Evolutionary conservation across 495 filamentous ascomycete species (phyloP).

Genomic region (Cercophora scortea): DNA sequence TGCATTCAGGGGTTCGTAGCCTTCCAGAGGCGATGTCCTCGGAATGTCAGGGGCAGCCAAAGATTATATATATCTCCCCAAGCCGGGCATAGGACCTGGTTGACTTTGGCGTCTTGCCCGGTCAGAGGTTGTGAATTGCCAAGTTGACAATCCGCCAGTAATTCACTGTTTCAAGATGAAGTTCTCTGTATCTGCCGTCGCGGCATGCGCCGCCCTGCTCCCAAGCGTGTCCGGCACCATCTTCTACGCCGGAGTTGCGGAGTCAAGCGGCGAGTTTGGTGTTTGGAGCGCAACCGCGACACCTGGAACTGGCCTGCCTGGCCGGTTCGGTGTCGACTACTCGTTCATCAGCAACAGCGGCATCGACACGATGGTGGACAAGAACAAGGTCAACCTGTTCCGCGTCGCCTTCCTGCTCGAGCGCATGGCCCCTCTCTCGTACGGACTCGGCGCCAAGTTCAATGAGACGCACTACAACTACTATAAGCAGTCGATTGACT

Average conservation of each 20-base stretch:
- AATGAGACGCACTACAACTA: constrained; percentile 44
- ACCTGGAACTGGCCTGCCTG: constrained; percentile 40
- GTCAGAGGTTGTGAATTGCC: no score
- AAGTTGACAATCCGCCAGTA: neutral
- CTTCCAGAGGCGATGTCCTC: no score
- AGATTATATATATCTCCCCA: no score
- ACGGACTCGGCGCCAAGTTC: constrained; percentile 42
- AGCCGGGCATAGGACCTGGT: no score
- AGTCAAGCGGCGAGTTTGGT: constrained; percentile 47
- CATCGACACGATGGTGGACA: constrained; percentile 38
- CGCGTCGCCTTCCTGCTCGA: constrained; percentile 47
- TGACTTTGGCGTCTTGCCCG: no score
- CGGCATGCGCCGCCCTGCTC: constrained; percentile 13
- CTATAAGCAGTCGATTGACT: constrained; percentile 43
- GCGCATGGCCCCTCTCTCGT: constrained; percentile 42
- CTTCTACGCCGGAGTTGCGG: constrained; percentile 46
- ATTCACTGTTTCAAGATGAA: neutral
- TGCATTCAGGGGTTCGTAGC: no score
- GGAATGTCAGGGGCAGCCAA: no score
- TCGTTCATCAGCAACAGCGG: constrained; percentile 39
- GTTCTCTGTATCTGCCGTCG: neutral
- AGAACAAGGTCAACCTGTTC: constrained; percentile 44
- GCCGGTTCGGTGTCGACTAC: constrained; percentile 43
- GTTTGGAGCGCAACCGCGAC: constrained; percentile 32
- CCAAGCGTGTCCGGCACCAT: constrained; percentile 36